phyloP scores from a whole-genome alignment of 306 rosid species.

The Glycine latifolia region DNA sequence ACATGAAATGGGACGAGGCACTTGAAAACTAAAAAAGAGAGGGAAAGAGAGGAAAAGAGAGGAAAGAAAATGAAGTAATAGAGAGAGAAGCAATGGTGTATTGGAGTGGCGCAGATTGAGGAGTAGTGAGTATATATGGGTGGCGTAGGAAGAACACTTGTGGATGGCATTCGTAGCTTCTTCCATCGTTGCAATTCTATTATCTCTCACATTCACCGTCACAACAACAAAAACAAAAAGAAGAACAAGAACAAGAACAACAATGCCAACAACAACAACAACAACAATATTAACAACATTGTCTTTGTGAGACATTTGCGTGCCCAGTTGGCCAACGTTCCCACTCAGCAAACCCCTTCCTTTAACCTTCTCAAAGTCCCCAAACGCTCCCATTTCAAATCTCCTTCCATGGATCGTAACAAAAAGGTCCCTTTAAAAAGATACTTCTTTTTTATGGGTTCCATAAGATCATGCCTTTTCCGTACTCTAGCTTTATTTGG shows the following conservation, averaged over 20 bases:
- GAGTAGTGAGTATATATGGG: slow-evolving; percentile 41
- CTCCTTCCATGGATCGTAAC: slow-evolving; percentile 51
- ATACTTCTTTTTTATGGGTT: background rate
- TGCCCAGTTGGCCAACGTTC: slow-evolving; percentile 3
- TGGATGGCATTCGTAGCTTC: slow-evolving; percentile 46
- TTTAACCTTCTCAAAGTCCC: slow-evolving; percentile 45
- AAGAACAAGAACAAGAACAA: background rate
- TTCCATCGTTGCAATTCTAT: slow-evolving; percentile 43
- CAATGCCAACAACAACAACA: background rate
- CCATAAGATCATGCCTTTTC: slow-evolving; percentile 6
- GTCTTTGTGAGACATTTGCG: slow-evolving; percentile 12
- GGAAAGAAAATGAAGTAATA: too few relatives aligned
- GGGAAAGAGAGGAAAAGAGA: too few relatives aligned
- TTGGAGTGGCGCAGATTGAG: slow-evolving; percentile 46
- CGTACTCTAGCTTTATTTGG: slow-evolving; percentile 1
- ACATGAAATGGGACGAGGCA: too few relatives aligned
- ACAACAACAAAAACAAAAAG: background rate
- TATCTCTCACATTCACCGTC: slow-evolving; percentile 32
- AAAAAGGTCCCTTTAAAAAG: slow-evolving; percentile 43
- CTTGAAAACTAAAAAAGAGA: too few relatives aligned
- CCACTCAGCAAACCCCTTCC: slow-evolving; percentile 26
- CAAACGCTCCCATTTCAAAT: slow-evolving; percentile 16
- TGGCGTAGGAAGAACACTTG: slow-evolving; percentile 48
- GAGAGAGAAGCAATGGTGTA: slow-evolving; percentile 30
- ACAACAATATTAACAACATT: background rate